Base-by-base conservation (phyloP, 2,329 filamentous ascomycete genomes). In the Colletotrichum sp. region DNA sequence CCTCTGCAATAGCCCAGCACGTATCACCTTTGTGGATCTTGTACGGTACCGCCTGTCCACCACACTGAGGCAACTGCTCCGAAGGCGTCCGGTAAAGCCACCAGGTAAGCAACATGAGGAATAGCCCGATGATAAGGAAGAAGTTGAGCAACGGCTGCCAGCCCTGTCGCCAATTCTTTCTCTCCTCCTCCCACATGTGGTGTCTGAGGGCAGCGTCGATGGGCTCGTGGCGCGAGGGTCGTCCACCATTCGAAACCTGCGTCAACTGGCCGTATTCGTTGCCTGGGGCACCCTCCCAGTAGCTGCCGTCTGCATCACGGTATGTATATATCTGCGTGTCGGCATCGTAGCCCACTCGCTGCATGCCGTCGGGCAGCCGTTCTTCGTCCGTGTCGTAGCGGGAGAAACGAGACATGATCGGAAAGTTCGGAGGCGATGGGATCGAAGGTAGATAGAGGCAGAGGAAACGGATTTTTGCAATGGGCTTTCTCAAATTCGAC, bases 81-180 rank as follows among this genome's bases (percentile, higher is more conserved):
- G 80, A 79, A 0, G 84, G 79, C 4, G 81, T 81, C 71, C 81
- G 80, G 72, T 84, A 81, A 22, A 90, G 82, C 80, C 87, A 87
- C 87, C 87, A 90, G 75, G 89, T 86, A 59, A 92, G 79, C 22
- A 87, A 80, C 39, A 92, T 79, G 64, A 92, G 81, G 75, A 87
- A 89, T 18, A 91, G 79, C 6, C 89, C 84, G 69, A 91, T 85
- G 44, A 92, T 81, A 76, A 92, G 81, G 70, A 89, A 90, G 82
- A 92, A 92, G 80, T 91, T 91, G 79, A 92, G 84, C 77, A 92
- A 83, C n/a, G 89, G 89, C 84, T 86, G 87, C 83, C 90, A 84
- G 75, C 90, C 88, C 39, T 86, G 85, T 34, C 90, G 86, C 87
- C 90, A 89, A 8, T 90, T 88, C 36, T 83, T 82, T 52, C 81